These are phyloP conservation scores for Grifola frondosa DNA, from an alignment of 1,284 basidiomycete genomes.

Conservation along the genomic window DNA sequence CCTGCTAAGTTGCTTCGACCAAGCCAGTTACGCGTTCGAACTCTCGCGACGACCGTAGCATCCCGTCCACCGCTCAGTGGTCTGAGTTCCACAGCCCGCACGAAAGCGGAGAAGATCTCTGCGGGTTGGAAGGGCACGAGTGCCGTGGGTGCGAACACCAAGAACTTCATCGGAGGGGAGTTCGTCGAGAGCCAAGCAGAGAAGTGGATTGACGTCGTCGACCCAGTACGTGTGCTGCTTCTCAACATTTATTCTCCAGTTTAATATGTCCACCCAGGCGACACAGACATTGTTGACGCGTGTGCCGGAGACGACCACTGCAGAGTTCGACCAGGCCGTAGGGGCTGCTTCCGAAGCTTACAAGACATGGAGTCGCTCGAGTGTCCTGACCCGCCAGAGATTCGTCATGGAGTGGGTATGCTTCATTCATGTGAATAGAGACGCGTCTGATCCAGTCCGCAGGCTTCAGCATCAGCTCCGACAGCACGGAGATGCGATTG, in stretches of 20 bases:
- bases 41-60: slow-evolving; percentile 18
- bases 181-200: slow-evolving; percentile 80
- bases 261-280: slow-evolving; percentile 53
- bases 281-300: slow-evolving; percentile 87
- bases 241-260: too few species aligned
- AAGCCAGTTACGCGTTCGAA: slow-evolving; percentile 14
- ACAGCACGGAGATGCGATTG: slow-evolving; percentile 75
- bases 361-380: slow-evolving; percentile 87
- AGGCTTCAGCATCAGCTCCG: slow-evolving; percentile 83
- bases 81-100: slow-evolving; percentile 51
- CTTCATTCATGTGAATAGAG: not conserved
- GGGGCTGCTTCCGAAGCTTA: slow-evolving; percentile 86
- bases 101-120: slow-evolving; percentile 67
- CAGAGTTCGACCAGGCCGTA: slow-evolving; percentile 87
- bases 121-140: slow-evolving; percentile 84
- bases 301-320: slow-evolving; percentile 85
- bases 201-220: slow-evolving; percentile 83
- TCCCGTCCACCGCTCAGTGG: slow-evolving; percentile 28
- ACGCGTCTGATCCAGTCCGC: not conserved
- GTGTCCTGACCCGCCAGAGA: slow-evolving; percentile 84
- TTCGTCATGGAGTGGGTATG: slow-evolving; percentile 79
- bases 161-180: slow-evolving; percentile 88
- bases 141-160: slow-evolving; percentile 78
- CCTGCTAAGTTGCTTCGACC: slow-evolving; percentile 20
- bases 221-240: slow-evolving; percentile 76